phyloP scores from a whole-genome alignment of 495 filamentous ascomycete species.

The Recurvomyces mirabilis region DNA sequence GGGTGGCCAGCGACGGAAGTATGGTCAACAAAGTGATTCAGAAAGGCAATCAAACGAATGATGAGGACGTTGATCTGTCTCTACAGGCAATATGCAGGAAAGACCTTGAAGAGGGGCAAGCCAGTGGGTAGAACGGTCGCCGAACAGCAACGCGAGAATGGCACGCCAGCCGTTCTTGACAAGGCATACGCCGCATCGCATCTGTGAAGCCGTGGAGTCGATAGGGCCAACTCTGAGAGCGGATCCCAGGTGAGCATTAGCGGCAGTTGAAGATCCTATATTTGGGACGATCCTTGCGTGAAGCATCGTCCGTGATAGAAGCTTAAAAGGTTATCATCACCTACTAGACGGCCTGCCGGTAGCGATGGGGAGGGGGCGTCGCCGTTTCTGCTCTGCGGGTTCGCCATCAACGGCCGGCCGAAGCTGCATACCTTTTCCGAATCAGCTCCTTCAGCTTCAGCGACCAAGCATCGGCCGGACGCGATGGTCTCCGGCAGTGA shows the following conservation, averaged over 20 bases:
- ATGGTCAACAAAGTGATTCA: not conserved
- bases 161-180: constrained; percentile 13
- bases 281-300: constrained; percentile 14
- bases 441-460: too few species aligned
- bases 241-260: constrained; percentile 7
- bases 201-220: constrained; percentile 11
- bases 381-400: constrained; percentile 1
- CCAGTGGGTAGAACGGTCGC: constrained; percentile 1
- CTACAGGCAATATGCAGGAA: not conserved
- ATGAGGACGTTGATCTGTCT: constrained; percentile 4
- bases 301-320: constrained; percentile 7
- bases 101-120: constrained; percentile 8
- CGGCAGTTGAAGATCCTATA: constrained; percentile 14
- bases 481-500: too few species aligned
- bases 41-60: constrained; percentile 3
- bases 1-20: not conserved
- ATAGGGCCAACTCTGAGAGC: not conserved
- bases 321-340: constrained; percentile 18
- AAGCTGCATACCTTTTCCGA: too few species aligned
- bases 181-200: constrained; percentile 15
- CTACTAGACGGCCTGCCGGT: constrained; percentile 3
- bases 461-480: too few species aligned
- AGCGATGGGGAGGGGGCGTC: not conserved
- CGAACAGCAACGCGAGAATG: constrained; percentile 8
- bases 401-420: too few species aligned